Evolutionary conservation across 1,284 basidiomycete genomes (phyloP).

Genomic region (Sporisorium scitamineum): DNA sequence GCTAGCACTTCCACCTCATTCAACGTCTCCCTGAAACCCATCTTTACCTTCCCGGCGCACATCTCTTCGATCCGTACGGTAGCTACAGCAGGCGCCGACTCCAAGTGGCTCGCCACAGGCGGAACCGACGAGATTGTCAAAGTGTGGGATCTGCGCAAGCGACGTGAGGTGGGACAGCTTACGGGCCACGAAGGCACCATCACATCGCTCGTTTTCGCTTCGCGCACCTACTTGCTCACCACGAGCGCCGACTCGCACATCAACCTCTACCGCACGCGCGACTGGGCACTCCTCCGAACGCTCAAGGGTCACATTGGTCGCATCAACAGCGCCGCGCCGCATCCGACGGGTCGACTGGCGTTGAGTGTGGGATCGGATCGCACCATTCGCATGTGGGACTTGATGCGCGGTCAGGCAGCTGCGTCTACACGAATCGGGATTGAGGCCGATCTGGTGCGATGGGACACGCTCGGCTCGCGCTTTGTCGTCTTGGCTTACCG

Average conservation of each 20-base stretch:
- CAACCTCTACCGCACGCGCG: constrained; percentile 88
- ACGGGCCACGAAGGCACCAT: constrained; percentile 95
- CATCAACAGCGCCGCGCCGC: constrained; percentile 88
- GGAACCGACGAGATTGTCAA: constrained; percentile 95
- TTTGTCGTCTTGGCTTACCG: constrained; percentile 59
- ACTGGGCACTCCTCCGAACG: constrained; percentile 89
- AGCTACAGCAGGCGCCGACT: constrained; percentile 73
- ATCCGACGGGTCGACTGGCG: constrained; percentile 90
- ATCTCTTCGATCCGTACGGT: constrained; percentile 90
- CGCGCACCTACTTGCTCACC: constrained; percentile 86
- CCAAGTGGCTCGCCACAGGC: constrained; percentile 93
- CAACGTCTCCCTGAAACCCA: constrained; percentile 74
- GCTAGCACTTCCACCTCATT: constrained; percentile 29
- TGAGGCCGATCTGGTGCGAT: constrained; percentile 58
- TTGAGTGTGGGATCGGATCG: constrained; percentile 90
- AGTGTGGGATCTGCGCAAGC: constrained; percentile 91
- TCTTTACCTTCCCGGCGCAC: constrained; percentile 97
- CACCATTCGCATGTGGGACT: constrained; percentile 95
- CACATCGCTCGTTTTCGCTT: constrained; percentile 87
- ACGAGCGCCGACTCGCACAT: constrained; percentile 83
- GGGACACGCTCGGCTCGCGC: constrained; percentile 56
- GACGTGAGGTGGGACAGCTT: constrained; percentile 91
- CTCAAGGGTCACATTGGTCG: constrained; percentile 93
- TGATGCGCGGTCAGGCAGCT: constrained; percentile 91
- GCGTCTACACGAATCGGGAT: constrained; percentile 79